A percentile compares a stretch with the other conserved stretches of the same genome.
Evolutionary conservation across 139 green algal genomes (phyloP).

Genomic region (Picochlorum sp.): DNA sequence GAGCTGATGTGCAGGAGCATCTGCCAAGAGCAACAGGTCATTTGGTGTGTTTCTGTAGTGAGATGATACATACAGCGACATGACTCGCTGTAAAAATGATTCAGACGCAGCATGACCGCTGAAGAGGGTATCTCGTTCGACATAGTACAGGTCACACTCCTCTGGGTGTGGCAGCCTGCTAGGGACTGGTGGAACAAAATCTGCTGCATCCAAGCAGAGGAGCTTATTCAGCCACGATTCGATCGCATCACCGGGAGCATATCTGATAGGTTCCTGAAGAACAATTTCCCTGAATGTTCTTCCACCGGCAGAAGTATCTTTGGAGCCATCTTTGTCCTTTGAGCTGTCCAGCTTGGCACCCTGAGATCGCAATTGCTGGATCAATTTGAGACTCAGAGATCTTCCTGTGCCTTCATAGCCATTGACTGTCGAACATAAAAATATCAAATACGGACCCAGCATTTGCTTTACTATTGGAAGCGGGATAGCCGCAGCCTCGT

Average conservation of each 20-base stretch:
- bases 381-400: constrained; percentile 89
- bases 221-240: constrained; percentile 90
- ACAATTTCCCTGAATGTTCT: constrained; percentile 87
- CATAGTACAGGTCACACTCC: constrained; percentile 95
- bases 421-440: constrained; percentile 88
- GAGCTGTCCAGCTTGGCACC: constrained; percentile 41
- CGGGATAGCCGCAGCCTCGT: constrained; percentile 94
- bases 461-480: constrained; percentile 86
- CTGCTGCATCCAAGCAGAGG: constrained; percentile 87
- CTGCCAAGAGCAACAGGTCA: constrained; percentile 82
- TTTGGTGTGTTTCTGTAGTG: constrained; percentile 99
- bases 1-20: constrained; percentile 94
- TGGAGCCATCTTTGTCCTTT: constrained; percentile 10
- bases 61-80: constrained; percentile 85
- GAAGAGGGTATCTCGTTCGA: constrained; percentile 96
- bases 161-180: constrained; percentile 74
- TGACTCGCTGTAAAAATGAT: constrained; percentile 76
- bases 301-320: constrained; percentile 4
- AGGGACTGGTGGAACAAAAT: constrained; percentile 64
- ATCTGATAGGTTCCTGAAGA: constrained; percentile 88
- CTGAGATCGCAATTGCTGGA: constrained; percentile 79
- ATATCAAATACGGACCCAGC: constrained; percentile 96
- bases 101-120: constrained; percentile 81
- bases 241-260: constrained; percentile 77
- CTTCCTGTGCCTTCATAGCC: constrained; percentile 95